Conservation (phyloP, 2,329 filamentous ascomycete species). For the Claviceps sp. region DNA sequence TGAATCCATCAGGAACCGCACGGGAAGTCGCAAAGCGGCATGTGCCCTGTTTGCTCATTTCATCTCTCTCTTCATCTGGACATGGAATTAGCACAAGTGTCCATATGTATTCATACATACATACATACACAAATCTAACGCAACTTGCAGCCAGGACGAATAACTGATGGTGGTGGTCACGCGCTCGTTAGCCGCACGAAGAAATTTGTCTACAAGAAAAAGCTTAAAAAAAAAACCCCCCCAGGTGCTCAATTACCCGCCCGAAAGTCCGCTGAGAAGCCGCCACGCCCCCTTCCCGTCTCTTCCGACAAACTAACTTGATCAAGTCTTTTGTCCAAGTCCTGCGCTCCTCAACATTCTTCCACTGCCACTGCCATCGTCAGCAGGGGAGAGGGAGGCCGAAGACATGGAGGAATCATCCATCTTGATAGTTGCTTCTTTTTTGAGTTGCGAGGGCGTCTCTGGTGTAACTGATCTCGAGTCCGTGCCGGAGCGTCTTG, state of each 20-base stretch:
- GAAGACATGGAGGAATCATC: constrained; percentile 7
- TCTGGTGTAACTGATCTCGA: constrained; percentile 42
- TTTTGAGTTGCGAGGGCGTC: constrained; percentile 37
- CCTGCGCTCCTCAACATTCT: constrained; percentile 13
- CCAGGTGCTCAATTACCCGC: too few relatives aligned
- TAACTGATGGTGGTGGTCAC: not conserved
- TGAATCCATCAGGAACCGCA: too few relatives aligned
- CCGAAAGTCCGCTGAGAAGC: not conserved
- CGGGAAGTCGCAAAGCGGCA: too few relatives aligned
- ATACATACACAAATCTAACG: too few relatives aligned
- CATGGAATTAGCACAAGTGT: not conserved
- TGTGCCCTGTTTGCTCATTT: too few relatives aligned
- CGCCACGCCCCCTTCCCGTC: not conserved
- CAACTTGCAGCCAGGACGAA: not conserved
- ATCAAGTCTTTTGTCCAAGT: constrained; percentile 6
- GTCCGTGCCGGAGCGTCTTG: constrained; percentile 32
- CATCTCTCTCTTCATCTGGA: too few relatives aligned
- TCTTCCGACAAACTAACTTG: not conserved
- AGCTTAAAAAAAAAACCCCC: too few relatives aligned
- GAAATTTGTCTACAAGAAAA: too few relatives aligned
- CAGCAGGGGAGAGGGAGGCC: constrained; percentile 3
- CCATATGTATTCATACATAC: not conserved
- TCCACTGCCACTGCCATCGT: constrained; percentile 8
- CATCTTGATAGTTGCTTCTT: constrained; percentile 25
- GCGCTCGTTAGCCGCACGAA: too few relatives aligned